Conservation (phyloP, 805 yeast genomes). For the Candida quercuum region DNA sequence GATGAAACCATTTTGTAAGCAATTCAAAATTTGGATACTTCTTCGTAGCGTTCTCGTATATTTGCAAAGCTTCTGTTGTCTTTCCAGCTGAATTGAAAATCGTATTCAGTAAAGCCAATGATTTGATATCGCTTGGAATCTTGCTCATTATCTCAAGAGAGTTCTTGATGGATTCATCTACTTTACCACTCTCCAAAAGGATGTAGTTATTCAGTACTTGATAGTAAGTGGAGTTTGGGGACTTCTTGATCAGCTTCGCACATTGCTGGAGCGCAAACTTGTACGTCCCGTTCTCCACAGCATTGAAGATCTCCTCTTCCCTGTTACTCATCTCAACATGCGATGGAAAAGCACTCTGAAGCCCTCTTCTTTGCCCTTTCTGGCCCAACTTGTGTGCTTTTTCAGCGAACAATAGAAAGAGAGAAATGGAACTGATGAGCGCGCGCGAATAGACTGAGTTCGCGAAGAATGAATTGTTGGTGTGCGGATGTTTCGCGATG, state of each 20-base stretch:
- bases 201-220: slow-evolving; percentile 29
- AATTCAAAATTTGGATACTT: slow-evolving; percentile 48
- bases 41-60: slow-evolving; percentile 54
- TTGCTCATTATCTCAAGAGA: slow-evolving; percentile 21
- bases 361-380: too few species aligned
- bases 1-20: slow-evolving; percentile 52
- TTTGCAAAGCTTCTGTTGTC: slow-evolving; percentile 36
- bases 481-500: slow-evolving; percentile 7
- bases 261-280: slow-evolving; percentile 47
- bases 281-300: slow-evolving; percentile 49
- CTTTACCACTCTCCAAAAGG: slow-evolving; percentile 26
- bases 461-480: not conserved
- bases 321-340: slow-evolving; percentile 24
- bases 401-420: too few species aligned
- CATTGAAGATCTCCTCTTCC: slow-evolving; percentile 32
- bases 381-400: too few species aligned
- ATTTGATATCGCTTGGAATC: slow-evolving; percentile 48
- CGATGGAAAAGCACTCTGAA: too few species aligned
- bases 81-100: slow-evolving; percentile 37
- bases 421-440: too few species aligned
- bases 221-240: slow-evolving; percentile 54
- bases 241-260: slow-evolving; percentile 41
- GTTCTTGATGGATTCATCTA: slow-evolving; percentile 23
- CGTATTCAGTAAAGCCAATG: slow-evolving; percentile 42
- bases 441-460: not conserved